Evolutionary conservation across 1,284 basidiomycete species (phyloP), one percentile per base, ranked within the genome.

Genomic region (Neonothopanus nambi): DNA sequence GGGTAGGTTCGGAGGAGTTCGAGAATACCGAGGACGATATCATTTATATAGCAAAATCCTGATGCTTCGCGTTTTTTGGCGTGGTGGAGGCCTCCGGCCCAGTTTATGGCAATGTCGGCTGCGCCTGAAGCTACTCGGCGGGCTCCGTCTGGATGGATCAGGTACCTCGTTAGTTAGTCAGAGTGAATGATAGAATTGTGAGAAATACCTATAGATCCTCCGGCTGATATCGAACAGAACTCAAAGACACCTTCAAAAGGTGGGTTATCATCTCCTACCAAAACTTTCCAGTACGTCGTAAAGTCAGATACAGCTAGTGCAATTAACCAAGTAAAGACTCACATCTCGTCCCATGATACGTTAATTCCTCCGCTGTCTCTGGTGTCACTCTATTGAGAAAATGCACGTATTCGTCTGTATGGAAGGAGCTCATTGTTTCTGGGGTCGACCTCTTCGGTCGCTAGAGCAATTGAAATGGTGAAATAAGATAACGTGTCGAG

Each of bases 31-130:
- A 96, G 84, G 1, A 96, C 93, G 66, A 96, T 97, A 69, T 96
- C 95, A 71, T 99, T 98, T 70, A 97, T 87, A 74, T 98, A 98
- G 78, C 95, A 98, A 74, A 98, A 98, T 5, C 95, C 95, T 21
- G 88, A 91, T 0, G 96, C 96, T 73, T 98, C 95, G 50, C 91
- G 83, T 72, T 98, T 98, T 74, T 99, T 98, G 24, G 96, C 97
- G 69, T 99, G 96, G 73, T 99, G 96, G 9, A 98, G 79, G 1
- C 96, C 96, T 6, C 96, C 96, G 0, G 95, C 93, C 96, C 96
- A 98, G 72, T 98, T 98, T 64, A 98, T 93, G 0, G 90, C 90
- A 52, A 98, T 93, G 69, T 99, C 95, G 3, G 93, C 79, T 2
- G 88, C 79, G 1, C 95, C 95, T 12, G 83, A 82, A 54, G 91